Base-by-base conservation (phyloP, 306 rosid species). In the Potentilla sterilis region DNA sequence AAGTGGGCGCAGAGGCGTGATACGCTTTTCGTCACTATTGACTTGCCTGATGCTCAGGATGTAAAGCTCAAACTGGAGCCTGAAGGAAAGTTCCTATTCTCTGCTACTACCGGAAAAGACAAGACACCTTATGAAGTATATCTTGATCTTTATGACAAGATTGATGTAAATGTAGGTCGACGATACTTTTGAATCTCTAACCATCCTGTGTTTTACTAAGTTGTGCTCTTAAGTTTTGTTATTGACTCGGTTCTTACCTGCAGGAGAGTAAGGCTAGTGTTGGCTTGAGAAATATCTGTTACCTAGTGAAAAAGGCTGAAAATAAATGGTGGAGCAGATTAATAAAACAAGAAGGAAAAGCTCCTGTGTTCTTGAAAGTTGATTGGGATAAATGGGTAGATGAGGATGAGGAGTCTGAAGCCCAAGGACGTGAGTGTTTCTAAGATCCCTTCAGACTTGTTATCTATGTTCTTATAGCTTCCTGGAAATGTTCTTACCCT, bases 361-460 rank as follows among this genome's bases (percentile, higher is more conserved):
- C 89, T 75, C 97, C 95, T 44, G 68, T 81, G 15, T 91, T 86
- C 63, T 44, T 91, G 74, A 89, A 86, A 82, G 90, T 89, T 74
- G 97, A 91, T 84, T 91, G 97, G 97, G 83, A 88, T 73, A 91
- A 86, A 77, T 92, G 96, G 97, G 83, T 83, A 55, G 97, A 92
- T 81, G 97, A 92, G 81, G 96, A 89, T 51, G 97, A 89, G 49
- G 97, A 88, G 58, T 70, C 32, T 14, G 93, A 81, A 47, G 57
- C 54, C 24, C 67, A 67, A 24, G 66, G 49, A 32, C 21, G 73
- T 19, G 67, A 88, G 48, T 80, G 73, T 79, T 67, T 77, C 74
- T 18, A 7, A 10, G 18, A 41, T 70, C 34, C 38, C 19, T 43
- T 42, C 1, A 22, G 22, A 66, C 9, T 6, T 55, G 28, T 63